These are phyloP conservation scores for Niebla homalea DNA, from an alignment of 495 filamentous ascomycete species.

Conservation along the genomic window DNA sequence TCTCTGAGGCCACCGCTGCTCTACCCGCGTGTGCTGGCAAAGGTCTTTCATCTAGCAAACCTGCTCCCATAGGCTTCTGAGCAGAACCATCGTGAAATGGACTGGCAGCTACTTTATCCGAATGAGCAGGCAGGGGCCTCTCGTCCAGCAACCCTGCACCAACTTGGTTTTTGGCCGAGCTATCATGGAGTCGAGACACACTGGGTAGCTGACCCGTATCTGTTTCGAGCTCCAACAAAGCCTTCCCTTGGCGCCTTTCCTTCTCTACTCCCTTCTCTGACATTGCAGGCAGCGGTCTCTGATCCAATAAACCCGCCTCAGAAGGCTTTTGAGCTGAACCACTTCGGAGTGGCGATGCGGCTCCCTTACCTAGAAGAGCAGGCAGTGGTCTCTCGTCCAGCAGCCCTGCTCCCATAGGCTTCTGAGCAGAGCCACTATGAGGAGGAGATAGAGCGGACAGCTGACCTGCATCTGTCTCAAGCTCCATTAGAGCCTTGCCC, in stretches of 20 bases:
- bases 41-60: conserved; percentile 8
- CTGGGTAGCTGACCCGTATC: conserved; percentile 36
- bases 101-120: not conserved
- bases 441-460: conserved; percentile 39
- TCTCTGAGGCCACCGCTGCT: conserved; percentile 36
- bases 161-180: conserved; percentile 11
- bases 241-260: conserved; percentile 30
- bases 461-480: conserved; percentile 41
- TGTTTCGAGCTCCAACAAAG: conserved; percentile 44
- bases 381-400: conserved; percentile 6
- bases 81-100: conserved; percentile 33
- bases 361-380: conserved; percentile 7
- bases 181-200: conserved; percentile 40
- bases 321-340: conserved; percentile 13
- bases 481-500: conserved; percentile 47
- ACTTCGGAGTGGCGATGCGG: conserved; percentile 38
- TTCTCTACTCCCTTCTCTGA: too few relatives aligned
- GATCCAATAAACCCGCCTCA: conserved; percentile 8
- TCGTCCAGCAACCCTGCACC: conserved; percentile 11
- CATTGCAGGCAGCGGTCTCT: not conserved
- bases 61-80: conserved; percentile 10
- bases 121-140: not conserved
- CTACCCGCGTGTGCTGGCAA: conserved; percentile 8
- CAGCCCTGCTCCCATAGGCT: conserved; percentile 11
- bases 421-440: conserved; percentile 24